Evolutionary conservation across 2,329 filamentous ascomycete species (phyloP), one percentile per base, ranked within the genome.

Genomic region (Colletotrichum tropicicola): DNA sequence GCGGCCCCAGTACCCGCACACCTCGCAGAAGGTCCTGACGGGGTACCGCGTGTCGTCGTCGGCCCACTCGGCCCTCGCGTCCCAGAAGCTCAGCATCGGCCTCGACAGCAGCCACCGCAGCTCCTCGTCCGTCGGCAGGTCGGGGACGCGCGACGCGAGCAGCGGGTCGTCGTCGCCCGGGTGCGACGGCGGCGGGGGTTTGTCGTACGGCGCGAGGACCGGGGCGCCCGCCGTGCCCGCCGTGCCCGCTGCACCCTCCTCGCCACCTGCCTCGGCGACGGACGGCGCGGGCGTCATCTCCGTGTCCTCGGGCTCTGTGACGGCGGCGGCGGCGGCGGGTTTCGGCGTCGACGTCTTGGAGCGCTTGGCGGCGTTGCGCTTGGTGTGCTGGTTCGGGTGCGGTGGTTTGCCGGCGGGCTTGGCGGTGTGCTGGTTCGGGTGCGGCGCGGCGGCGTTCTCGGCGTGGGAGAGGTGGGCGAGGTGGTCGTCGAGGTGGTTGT

Each of bases 1-100:
- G 41, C 89, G 82, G 2, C 92, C 92, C 92, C 92, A 94, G 77
- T 94, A 94, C 13, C 92, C 92, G 73, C 92, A 95, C 30, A 93
- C 88, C 73, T 91, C 90, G 77, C 92, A 95, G 75, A 94, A 95
- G 35, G 81, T 80, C 64, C 91, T 82, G 48, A 81, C 80, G 3
- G 91, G 89, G 68, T 88, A 88, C 71, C 72, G 76, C 13, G 69
- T 70, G 47, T 77, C 80, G 37, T 78, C 78, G 8, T 75, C 74
- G n/a, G 71, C 72, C 79, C 79, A 84, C 27, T 70, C 73, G 2
- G 82, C 86, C 56, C 82, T 78, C 39, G 89, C 89, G 69, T 92
- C 90, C 49, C 85, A 82, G 76, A 93, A 94, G 37, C 82, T 88
- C 57, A 94, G 78, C 48, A 91, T 88, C 54, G 91, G 88, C 7